Conservation (phyloP, 306 rosid species). For the Rubus parviflorus region DNA sequence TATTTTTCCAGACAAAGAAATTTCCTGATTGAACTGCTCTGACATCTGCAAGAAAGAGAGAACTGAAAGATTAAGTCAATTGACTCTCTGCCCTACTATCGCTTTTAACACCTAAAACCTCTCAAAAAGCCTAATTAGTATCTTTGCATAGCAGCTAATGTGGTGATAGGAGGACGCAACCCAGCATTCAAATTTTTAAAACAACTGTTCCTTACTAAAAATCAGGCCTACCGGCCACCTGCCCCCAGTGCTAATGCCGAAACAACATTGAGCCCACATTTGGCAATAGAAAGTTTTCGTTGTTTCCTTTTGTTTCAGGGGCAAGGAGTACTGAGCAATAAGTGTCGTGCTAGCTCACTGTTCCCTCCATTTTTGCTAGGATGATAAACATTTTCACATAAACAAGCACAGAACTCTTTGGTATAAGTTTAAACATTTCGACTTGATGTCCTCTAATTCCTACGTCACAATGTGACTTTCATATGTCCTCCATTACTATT, state of each 20-base stretch:
- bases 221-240: neutral
- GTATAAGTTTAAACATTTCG: neutral
- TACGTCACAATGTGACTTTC: too few species aligned
- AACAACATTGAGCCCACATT: neutral
- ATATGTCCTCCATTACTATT: neutral
- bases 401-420: neutral
- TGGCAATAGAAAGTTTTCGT: neutral
- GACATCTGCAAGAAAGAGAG: conserved; percentile 70
- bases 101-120: neutral
- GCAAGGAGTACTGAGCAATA: neutral
- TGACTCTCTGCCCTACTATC: neutral
- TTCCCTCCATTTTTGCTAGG: neutral
- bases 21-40: conserved; percentile 95
- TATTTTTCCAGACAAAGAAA: conserved; percentile 84
- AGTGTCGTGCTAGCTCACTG: neutral
- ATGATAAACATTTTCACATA: neutral
- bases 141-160: neutral
- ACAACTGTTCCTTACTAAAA: neutral
- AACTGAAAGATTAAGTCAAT: neutral
- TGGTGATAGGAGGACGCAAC: neutral
- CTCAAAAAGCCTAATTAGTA: neutral
- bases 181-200: neutral
- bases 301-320: too few species aligned
- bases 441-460: neutral
- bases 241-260: neutral